Evolutionary conservation across 495 filamentous ascomycete species (phyloP), one percentile per base, ranked within the genome.

Genomic region (Podospora bellae-mahoneyi): DNA sequence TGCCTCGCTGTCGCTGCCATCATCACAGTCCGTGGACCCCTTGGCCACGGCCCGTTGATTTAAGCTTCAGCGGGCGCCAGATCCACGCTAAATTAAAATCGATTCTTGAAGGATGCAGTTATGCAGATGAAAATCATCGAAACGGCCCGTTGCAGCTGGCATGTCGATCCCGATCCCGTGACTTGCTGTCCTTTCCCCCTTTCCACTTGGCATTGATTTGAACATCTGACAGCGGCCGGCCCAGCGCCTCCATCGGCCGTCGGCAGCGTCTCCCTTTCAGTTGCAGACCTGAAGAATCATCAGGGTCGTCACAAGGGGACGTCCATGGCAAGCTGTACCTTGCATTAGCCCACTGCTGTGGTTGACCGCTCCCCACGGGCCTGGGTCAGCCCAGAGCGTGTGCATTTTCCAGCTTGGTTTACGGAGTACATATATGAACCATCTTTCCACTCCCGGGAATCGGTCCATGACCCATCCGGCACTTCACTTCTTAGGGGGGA

Each of bases 321-420:
- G 39, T 4, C 39, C 39, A 48, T 39, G 30, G 64, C 39, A 58
- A 30, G 20, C 26, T 19, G 69, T 71, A 68, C 69, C 69, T 71
- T 71, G 69, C 69, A 71, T 71, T 71, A 71, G 69, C 58, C 65
- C 44, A 62, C 60, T 66, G 69, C 32, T 65, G 69, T 63, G 64
- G 34, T 54, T 26, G 39, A 61, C n/a, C 23, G 23, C 34, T 39
- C 34, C 34, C 34, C 34, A 39, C 34, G 34, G 34, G 10, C 34
- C 34, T 39, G 34, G 34, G 34, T 39, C 34, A 23, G 34, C 34
- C 34, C 34, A 39, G 10, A 39, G 34, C 34, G 23, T 23, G 34
- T 39, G 34, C 34, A 39, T 39, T 39, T 39, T 39, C 23, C 23
- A 10, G 10, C 10, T 39, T 39, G 10, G 34, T 10, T 48, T 5